Conservation (phyloP, 495 filamentous ascomycete genomes). For the Tuber melanosporum region DNA sequence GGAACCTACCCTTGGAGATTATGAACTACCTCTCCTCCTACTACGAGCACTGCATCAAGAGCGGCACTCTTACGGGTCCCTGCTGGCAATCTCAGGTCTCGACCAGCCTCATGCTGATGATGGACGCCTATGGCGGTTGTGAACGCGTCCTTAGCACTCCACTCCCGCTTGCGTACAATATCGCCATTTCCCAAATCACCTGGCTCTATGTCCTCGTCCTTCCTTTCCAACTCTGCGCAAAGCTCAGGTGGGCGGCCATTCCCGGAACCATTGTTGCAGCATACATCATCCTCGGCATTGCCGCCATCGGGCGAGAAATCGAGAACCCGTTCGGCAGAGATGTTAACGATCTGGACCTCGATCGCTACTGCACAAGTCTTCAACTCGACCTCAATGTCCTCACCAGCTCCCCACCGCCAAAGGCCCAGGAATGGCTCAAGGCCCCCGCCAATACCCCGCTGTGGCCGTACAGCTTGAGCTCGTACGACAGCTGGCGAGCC, state of each 20-base stretch:
- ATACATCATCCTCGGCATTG: slow-evolving; percentile 86
- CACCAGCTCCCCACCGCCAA: slow-evolving; percentile 53
- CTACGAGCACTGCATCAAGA: slow-evolving; percentile 51
- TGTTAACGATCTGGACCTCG: slow-evolving; percentile 78
- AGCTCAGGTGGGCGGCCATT: slow-evolving; percentile 70
- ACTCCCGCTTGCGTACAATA: slow-evolving; percentile 75
- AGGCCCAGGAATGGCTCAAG: slow-evolving; percentile 53
- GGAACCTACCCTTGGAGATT: slow-evolving; percentile 72
- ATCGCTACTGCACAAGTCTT: slow-evolving; percentile 67
- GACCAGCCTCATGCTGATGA: slow-evolving; percentile 54
- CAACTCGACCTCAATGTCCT: slow-evolving; percentile 68
- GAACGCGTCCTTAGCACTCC: slow-evolving; percentile 82
- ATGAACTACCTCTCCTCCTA: slow-evolving; percentile 65
- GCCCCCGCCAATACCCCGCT: slow-evolving; percentile 56
- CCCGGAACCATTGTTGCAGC: slow-evolving; percentile 70
- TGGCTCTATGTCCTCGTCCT: slow-evolving; percentile 79
- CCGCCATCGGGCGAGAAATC: slow-evolving; percentile 76
- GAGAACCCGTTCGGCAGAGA: slow-evolving; percentile 86
- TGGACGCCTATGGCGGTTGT: slow-evolving; percentile 65
- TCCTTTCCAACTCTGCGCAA: slow-evolving; percentile 69
- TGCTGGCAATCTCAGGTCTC: slow-evolving; percentile 51
- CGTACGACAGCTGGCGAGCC: slow-evolving; percentile 56
- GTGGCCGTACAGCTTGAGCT: slow-evolving; percentile 57
- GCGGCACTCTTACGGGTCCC: slow-evolving; percentile 51
- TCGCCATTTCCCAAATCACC: slow-evolving; percentile 78